Evolutionary conservation across 2,329 filamentous ascomycete species (phyloP).

Genomic region (Drechslerella dactyloides): DNA sequence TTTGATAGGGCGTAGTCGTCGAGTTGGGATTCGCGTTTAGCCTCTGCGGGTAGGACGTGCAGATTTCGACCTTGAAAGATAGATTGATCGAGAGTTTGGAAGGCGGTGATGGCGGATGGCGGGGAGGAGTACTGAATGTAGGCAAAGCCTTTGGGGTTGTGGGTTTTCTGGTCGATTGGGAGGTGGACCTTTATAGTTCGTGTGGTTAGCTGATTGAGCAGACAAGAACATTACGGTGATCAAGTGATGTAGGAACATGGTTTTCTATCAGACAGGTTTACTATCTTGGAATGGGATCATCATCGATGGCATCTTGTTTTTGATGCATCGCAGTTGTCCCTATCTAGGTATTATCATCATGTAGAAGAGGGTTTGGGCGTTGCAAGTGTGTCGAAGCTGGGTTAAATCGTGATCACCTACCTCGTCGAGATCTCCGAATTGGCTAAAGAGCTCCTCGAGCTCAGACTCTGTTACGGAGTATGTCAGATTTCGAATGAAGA

Average conservation of each 20-base stretch:
- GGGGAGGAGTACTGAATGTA: slow-evolving; percentile 79
- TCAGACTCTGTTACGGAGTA: slow-evolving; percentile 81
- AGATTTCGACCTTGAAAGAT: slow-evolving; percentile 91
- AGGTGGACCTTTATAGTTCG: slow-evolving; percentile 74
- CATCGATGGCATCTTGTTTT: slow-evolving; percentile 81
- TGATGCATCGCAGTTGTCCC: slow-evolving; percentile 77
- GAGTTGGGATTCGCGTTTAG: slow-evolving; percentile 79
- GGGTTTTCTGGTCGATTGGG: slow-evolving; percentile 72
- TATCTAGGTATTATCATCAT: slow-evolving; percentile 98
- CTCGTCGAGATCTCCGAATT: slow-evolving; percentile 81
- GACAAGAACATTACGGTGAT: not conserved
- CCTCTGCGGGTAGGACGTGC: slow-evolving; percentile 83
- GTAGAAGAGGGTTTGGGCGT: slow-evolving; percentile 57
- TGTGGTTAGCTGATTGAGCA: slow-evolving; percentile 59
- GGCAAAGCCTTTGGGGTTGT: slow-evolving; percentile 85
- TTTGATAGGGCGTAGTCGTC: slow-evolving; percentile 91
- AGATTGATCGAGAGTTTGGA: slow-evolving; percentile 77
- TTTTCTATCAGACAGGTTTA: slow-evolving; percentile 82
- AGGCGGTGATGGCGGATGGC: slow-evolving; percentile 77
- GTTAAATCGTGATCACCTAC: slow-evolving; percentile 65
- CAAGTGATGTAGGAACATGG: not conserved
- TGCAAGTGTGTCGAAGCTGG: slow-evolving; percentile 42
- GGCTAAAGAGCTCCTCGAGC: slow-evolving; percentile 72
- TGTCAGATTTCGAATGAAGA: slow-evolving; percentile 88
- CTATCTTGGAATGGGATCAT: slow-evolving; percentile 67